Evolutionary conservation across 192 early-diverging fungal genomes (phyloP).

Genomic region (Entomortierella lignicola): DNA sequence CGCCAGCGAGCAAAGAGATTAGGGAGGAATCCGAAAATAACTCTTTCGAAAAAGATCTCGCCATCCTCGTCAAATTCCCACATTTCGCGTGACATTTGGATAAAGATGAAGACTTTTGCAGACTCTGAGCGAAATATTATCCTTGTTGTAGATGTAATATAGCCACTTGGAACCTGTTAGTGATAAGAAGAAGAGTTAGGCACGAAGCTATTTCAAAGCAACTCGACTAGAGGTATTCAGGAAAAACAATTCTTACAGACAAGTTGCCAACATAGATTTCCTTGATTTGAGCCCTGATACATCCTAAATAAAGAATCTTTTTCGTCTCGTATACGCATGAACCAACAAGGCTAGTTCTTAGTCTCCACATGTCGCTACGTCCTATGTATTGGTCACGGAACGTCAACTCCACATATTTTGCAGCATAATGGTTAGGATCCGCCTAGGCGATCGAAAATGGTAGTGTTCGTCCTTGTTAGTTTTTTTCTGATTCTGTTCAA

Average conservation of each 20-base stretch:
- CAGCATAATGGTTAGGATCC: slow-evolving; percentile 71
- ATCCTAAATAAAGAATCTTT: slow-evolving; percentile 74
- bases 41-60: slow-evolving; percentile 94
- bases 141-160: slow-evolving; percentile 82
- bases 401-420: slow-evolving; percentile 86
- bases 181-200: not conserved
- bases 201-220: no score
- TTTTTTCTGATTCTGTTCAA: not conserved
- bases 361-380: slow-evolving; percentile 93
- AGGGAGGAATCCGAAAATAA: slow-evolving; percentile 88
- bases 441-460: slow-evolving; percentile 57
- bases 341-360: slow-evolving; percentile 76
- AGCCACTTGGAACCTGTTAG: slow-evolving; percentile 77
- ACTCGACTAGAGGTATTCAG: no score
- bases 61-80: slow-evolving; percentile 98
- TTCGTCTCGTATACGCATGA: slow-evolving; percentile 83
- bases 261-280: slow-evolving; percentile 78
- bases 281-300: slow-evolving; percentile 83
- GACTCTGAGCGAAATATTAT: slow-evolving; percentile 94
- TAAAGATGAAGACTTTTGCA: slow-evolving; percentile 93
- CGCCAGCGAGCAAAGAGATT: slow-evolving; percentile 92
- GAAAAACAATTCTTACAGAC: no score
- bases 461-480: not conserved
- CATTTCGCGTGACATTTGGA: slow-evolving; percentile 98
- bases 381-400: slow-evolving; percentile 94